These are phyloP conservation scores for Diplocarpon rosae DNA, from an alignment of 2,329 filamentous ascomycete genomes.

Conservation along the genomic window DNA sequence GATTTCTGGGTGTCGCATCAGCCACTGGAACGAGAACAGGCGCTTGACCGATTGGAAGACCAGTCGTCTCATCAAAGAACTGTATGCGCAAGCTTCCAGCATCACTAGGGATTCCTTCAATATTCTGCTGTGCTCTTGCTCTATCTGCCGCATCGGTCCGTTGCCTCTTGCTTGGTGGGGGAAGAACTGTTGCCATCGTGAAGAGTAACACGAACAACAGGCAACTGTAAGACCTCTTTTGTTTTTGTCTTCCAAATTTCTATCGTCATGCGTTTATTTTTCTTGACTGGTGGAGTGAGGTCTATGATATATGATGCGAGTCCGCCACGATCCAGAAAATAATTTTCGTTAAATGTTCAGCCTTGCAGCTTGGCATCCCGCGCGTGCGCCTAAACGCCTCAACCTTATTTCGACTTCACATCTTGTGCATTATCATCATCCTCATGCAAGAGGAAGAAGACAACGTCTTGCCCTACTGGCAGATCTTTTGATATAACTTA, in stretches of 20 bases:
- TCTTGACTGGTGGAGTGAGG: too few relatives aligned
- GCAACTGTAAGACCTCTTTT: too few relatives aligned
- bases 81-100: conserved; percentile 73
- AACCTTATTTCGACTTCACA: not conserved
- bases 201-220: too few relatives aligned
- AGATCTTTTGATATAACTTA: not conserved
- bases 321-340: conserved; percentile 9
- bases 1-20: conserved; percentile 79
- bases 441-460: not conserved
- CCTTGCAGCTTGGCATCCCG: conserved; percentile 14
- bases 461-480: not conserved
- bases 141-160: conserved; percentile 63
- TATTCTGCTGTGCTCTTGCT: conserved; percentile 64
- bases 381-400: not conserved
- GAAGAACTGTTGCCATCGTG: conserved; percentile 66
- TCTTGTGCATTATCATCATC: not conserved
- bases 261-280: too few relatives aligned
- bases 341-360: conserved; percentile 16
- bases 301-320: not conserved
- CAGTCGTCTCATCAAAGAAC: conserved; percentile 77
- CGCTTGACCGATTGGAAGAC: conserved; percentile 51
- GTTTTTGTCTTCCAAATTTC: not conserved
- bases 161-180: conserved; percentile 83
- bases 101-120: conserved; percentile 54
- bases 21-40: conserved; percentile 63